Conservation (phyloP, 108 stramenopile species). For the Nitzschia sp. region DNA sequence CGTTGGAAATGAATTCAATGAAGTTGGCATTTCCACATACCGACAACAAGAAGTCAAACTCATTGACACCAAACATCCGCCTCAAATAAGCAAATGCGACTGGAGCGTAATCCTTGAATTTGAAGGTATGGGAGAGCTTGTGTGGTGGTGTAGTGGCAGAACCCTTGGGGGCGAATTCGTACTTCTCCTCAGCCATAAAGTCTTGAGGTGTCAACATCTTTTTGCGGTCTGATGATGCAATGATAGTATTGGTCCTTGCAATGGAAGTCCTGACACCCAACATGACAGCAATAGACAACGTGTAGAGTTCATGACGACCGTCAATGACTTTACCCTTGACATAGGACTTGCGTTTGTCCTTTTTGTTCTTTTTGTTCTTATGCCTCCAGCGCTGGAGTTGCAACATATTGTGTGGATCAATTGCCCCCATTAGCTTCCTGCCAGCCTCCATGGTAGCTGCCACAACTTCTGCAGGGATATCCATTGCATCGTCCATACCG, state of each 20-base stretch:
- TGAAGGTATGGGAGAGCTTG: conserved; percentile 95
- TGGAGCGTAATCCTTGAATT: conserved; percentile 97
- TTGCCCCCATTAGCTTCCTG: conserved; percentile 42
- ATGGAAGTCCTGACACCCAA: conserved; percentile 91
- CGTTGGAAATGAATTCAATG: conserved; percentile 98
- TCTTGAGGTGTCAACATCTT: conserved; percentile 76
- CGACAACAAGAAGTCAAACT: conserved; percentile 89
- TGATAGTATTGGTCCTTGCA: conserved; percentile 65
- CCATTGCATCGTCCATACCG: conserved; percentile 20
- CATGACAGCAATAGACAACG: conserved; percentile 97
- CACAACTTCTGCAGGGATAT: conserved; percentile 50
- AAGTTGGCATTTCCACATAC: conserved; percentile 97
- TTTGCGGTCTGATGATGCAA: conserved; percentile 43
- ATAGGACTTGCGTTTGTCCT: conserved; percentile 55
- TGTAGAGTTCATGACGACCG: conserved; percentile 91
- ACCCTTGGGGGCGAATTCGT: conserved; percentile 88
- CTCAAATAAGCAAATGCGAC: conserved; percentile 86
- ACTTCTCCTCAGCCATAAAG: conserved; percentile 91
- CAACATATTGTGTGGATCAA: conserved; percentile 60
- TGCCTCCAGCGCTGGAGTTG: conserved; percentile 41
- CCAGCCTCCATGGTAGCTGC: conserved; percentile 46
- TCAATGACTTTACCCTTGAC: conserved; percentile 92
- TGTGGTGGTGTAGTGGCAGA: conserved; percentile 90
- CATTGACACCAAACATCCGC: conserved; percentile 89
- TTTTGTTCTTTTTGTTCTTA: conserved; percentile 43